Percentiles rank a stretch among this genome's conserved stretches.
Conservation (phyloP, 2,329 filamentous ascomycete genomes). For the Chrysosporium queenslandicum region DNA sequence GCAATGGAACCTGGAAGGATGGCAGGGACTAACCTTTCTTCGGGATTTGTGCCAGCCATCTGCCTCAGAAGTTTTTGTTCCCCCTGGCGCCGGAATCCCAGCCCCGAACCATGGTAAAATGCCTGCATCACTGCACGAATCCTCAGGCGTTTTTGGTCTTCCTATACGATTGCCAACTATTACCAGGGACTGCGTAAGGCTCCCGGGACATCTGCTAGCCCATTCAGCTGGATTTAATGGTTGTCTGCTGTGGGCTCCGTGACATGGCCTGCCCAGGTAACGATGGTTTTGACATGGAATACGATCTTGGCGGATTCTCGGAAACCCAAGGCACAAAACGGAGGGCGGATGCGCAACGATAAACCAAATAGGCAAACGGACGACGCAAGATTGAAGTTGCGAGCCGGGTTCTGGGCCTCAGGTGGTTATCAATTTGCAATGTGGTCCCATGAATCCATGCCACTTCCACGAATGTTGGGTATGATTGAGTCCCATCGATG, state of each 20-base stretch:
- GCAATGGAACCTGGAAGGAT: no score
- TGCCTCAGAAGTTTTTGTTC: neutral
- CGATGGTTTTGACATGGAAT: neutral
- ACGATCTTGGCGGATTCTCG: neutral
- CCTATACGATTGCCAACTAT: neutral
- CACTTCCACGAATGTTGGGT: neutral
- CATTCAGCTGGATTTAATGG: neutral
- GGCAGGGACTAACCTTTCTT: no score
- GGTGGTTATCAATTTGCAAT: neutral
- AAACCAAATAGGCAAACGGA: no score
- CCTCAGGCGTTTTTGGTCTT: neutral
- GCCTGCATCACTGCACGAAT: neutral
- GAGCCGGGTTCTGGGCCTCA: neutral
- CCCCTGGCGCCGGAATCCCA: neutral
- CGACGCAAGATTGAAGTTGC: no score
- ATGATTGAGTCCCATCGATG: neutral
- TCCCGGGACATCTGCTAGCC: neutral
- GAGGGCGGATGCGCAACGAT: neutral
- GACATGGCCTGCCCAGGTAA: neutral
- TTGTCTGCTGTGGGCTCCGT: neutral
- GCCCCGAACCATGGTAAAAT: neutral
- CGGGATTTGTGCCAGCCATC: neutral
- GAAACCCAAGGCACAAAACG: slow-evolving; percentile 6
- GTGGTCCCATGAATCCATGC: neutral
- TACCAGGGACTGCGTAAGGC: slow-evolving; percentile 1